phyloP scores from a whole-genome alignment of 352 stramenopile species.

The Globisporangium takayamanum region DNA sequence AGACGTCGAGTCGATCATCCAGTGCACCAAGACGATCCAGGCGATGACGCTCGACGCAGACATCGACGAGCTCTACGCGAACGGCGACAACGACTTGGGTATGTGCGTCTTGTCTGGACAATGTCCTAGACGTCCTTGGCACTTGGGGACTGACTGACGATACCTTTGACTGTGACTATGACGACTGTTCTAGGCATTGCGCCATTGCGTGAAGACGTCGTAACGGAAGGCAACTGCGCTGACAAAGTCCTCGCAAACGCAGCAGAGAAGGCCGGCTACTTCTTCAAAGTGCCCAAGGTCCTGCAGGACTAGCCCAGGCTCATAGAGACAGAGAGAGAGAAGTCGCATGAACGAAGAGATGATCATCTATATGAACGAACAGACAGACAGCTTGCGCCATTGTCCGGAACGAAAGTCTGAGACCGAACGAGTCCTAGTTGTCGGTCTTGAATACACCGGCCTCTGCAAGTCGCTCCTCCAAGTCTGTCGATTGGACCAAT shows the following conservation, averaged over 20 bases:
- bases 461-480: slow-evolving; percentile 85
- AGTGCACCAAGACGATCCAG: slow-evolving; percentile 85
- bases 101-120: not conserved
- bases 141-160: not conserved
- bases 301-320: slow-evolving; percentile 53
- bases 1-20: slow-evolving; percentile 83
- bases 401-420: not conserved
- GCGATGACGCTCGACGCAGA: slow-evolving; percentile 74
- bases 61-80: slow-evolving; percentile 80
- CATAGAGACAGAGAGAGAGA: too few relatives aligned
- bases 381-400: too few relatives aligned
- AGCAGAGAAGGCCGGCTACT: slow-evolving; percentile 69
- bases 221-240: slow-evolving; percentile 64
- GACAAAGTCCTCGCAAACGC: slow-evolving; percentile 77
- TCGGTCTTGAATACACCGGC: slow-evolving; percentile 57
- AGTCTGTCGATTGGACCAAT: slow-evolving; percentile 25
- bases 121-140: not conserved
- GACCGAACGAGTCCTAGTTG: slow-evolving; percentile 10
- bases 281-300: slow-evolving; percentile 85
- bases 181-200: slow-evolving; percentile 20
- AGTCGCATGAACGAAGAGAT: too few relatives aligned
- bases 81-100: slow-evolving; percentile 47
- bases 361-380: slow-evolving; percentile 7
- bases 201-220: slow-evolving; percentile 64
- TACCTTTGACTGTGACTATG: not conserved